Evolutionary conservation across 805 yeast species (phyloP).

Genomic region (Millerago galiae): DNA sequence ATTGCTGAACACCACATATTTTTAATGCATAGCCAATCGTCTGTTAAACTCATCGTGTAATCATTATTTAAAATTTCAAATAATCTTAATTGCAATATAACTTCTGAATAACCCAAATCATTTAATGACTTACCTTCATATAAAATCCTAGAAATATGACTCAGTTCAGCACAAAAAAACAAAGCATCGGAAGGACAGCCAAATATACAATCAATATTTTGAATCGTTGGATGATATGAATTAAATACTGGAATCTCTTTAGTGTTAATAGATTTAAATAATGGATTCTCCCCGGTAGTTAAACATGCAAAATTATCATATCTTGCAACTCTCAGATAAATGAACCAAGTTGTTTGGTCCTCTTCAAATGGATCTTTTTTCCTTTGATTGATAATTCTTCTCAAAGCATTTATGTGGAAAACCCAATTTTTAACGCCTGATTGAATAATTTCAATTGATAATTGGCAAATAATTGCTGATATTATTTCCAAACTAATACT

Average conservation of each 20-base stretch:
- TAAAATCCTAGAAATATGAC: constrained; percentile 1
- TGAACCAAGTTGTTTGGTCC: constrained; percentile 9
- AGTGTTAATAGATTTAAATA: constrained; percentile 5
- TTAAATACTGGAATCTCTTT: constrained; percentile 2
- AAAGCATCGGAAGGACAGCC: constrained; percentile 11
- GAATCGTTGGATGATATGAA: constrained; percentile 8
- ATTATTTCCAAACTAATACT: constrained; percentile 6
- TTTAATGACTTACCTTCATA: neutral
- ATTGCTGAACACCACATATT: constrained; percentile 7
- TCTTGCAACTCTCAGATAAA: constrained; percentile 11
- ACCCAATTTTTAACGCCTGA: constrained; percentile 10
- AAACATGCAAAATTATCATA: constrained; percentile 12
- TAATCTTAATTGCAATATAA: neutral
- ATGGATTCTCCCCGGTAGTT: constrained; percentile 10
- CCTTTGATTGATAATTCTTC: constrained; percentile 8
- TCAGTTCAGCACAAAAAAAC: constrained; percentile 9
- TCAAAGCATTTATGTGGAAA: constrained; percentile 8
- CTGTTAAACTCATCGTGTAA: neutral
- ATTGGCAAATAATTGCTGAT: constrained; percentile 11
- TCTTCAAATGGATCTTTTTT: neutral
- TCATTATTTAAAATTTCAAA: constrained; percentile 3
- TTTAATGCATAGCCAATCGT: constrained; percentile 5
- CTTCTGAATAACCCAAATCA: constrained; percentile 3
- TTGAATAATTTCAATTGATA: constrained; percentile 11
- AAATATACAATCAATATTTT: constrained; percentile 10